These are phyloP conservation scores for Ogataea trehalophila DNA, from an alignment of 805 yeast genomes.

Conservation along the genomic window DNA sequence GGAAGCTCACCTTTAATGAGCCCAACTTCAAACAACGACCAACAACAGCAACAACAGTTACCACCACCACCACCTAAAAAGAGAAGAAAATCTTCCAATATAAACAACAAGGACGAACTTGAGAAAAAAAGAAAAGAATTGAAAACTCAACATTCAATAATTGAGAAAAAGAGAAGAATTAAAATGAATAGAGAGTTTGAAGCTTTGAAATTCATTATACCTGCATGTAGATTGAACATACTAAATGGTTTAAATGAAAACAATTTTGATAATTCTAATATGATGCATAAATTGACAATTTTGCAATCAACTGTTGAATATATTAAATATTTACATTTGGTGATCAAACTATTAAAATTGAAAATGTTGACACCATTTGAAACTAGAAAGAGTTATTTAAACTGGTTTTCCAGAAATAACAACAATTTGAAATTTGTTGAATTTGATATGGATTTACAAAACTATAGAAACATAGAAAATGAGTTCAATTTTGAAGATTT, in stretches of 20 bases:
- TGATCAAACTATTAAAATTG: constrained; percentile 47
- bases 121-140: constrained; percentile 43
- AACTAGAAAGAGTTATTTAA: constrained; percentile 18
- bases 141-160: constrained; percentile 65
- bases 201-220: constrained; percentile 69
- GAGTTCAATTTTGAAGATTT: constrained; percentile 47
- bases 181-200: constrained; percentile 82
- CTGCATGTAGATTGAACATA: constrained; percentile 62
- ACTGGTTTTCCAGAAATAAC: constrained; percentile 33
- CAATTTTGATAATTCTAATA: constrained; percentile 28
- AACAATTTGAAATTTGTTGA: constrained; percentile 41
- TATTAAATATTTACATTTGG: constrained; percentile 61
- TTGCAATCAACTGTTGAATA: constrained; percentile 81
- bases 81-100: constrained; percentile 26
- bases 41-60: background rate
- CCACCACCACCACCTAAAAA: constrained; percentile 7
- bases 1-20: background rate
- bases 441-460: constrained; percentile 54
- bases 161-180: constrained; percentile 72
- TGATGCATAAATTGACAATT: constrained; percentile 74
- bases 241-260: constrained; percentile 23
- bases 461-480: constrained; percentile 52
- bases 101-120: constrained; percentile 25
- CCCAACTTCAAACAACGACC: constrained; percentile 1
- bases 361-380: constrained; percentile 31